These are phyloP conservation scores for Fusarium denticulatum DNA, from an alignment of 2,329 filamentous ascomycete species.

Conservation along the genomic window DNA sequence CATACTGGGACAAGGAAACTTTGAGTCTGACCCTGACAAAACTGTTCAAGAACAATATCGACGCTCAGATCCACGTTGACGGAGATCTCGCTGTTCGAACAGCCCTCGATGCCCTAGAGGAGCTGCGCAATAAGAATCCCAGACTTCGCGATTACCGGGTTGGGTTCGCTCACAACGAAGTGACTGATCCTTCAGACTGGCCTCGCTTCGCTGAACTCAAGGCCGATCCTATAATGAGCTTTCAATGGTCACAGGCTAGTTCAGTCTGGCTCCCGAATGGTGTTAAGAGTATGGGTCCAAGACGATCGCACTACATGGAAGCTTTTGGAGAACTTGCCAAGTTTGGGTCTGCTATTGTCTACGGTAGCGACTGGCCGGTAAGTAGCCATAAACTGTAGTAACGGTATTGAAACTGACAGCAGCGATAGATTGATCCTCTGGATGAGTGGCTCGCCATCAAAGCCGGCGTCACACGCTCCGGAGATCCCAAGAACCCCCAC, in stretches of 20 bases:
- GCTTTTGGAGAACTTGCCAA: constrained; percentile 27
- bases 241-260: constrained; percentile 35
- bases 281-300: constrained; percentile 21
- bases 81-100: constrained; percentile 23
- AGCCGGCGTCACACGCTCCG: constrained; percentile 25
- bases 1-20: neutral
- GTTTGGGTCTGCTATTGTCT: constrained; percentile 4
- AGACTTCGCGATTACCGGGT: neutral
- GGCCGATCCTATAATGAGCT: constrained; percentile 33
- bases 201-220: constrained; percentile 30
- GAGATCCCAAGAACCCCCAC: constrained; percentile 31
- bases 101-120: constrained; percentile 13
- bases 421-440: constrained; percentile 26
- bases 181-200: constrained; percentile 29
- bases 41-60: neutral
- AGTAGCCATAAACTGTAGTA: no score
- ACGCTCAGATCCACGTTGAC: constrained; percentile 24
- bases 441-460: constrained; percentile 38
- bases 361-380: constrained; percentile 38
- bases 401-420: rapidly evolving
- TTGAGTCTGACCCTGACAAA: neutral
- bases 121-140: neutral
- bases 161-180: constrained; percentile 31
- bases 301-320: constrained; percentile 41
- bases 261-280: constrained; percentile 20